Base-by-base conservation (phyloP, 176 grass and related monocot genomes). In the Hordeum vulgare region DNA sequence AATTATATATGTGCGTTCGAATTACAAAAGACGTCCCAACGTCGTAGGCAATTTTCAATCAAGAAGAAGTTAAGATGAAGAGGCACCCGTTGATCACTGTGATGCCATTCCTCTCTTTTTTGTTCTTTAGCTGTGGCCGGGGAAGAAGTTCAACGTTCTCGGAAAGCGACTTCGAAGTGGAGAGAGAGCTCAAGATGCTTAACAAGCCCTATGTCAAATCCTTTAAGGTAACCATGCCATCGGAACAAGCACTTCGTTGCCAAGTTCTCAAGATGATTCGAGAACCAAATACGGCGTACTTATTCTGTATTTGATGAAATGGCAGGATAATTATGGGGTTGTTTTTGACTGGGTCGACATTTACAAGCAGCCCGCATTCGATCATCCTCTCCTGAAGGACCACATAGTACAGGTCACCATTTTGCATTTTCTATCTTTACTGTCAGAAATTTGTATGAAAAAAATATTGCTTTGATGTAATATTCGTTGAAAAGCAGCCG, bases 121-220 rank as follows among this genome's bases (percentile, higher is more conserved):
- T 34, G 63, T 17, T 34, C 15, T 34, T 31, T 34, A 20, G 15
- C 7, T 18, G 15, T 18, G 29, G 40, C 14, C 1, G 24, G 1
- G 40, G 24, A 18, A 47, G 24, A 73, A 28, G 23, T 26, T 72
- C 41, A 45, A 27, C 44, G 6, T 13, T 72, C 40, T 54, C 17
- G 7, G 66, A 82, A 60, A 67, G 71, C 20, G 53, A 61, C 25
- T 20, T 79, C 9, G 60, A 79, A 49, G 14, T 49, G 45, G 45
- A 49, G 59, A 79, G 15, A 65, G 10, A 64, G 35, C 80, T 82
- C 15, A 60, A 82, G 51, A 61, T 82, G 66, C 66, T 82, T 36
- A 72, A 82, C 35, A 82, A 61, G 28, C 66, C 80, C 5, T 60
- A 82, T 25, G 66, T 59, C 23, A 82, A 28, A 60, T 60, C 80